Evolutionary conservation across 2,329 filamentous ascomycete species (phyloP).

Genomic region (Truncatella angustata): DNA sequence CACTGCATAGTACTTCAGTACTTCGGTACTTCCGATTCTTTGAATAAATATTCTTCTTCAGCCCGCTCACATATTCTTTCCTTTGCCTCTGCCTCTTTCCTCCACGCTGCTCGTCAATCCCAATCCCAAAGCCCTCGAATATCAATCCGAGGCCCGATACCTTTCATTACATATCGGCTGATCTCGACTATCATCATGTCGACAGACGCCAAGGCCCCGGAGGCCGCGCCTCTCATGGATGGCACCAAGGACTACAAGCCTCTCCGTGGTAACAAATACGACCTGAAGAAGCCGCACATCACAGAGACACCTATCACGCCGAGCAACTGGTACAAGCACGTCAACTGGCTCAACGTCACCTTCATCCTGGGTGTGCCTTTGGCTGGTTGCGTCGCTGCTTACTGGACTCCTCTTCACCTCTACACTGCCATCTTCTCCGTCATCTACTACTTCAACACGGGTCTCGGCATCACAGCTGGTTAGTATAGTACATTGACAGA

Average conservation of each 20-base stretch:
- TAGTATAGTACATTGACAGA: slow-evolving; percentile 10
- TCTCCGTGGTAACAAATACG: slow-evolving; percentile 42
- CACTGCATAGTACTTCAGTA: slow-evolving; percentile 1
- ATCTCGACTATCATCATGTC: slow-evolving; percentile 15
- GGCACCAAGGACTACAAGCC: slow-evolving; percentile 57
- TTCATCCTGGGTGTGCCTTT: slow-evolving; percentile 79
- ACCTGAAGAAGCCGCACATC: slow-evolving; percentile 76
- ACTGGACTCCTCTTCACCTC: slow-evolving; percentile 64
- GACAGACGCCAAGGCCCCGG: slow-evolving; percentile 34
- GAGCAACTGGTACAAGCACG: slow-evolving; percentile 85
- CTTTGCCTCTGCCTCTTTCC: not conserved
- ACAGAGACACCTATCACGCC: slow-evolving; percentile 77
- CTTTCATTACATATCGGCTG: not conserved
- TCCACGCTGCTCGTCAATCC: not conserved
- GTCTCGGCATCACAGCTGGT: slow-evolving; percentile 34
- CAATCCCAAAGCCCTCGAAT: slow-evolving; percentile 2
- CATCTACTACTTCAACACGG: slow-evolving; percentile 33
- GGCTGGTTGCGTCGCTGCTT: slow-evolving; percentile 68
- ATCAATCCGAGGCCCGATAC: slow-evolving; percentile 3
- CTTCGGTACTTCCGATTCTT: not conserved
- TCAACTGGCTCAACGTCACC: slow-evolving; percentile 88
- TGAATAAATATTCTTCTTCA: slow-evolving; percentile 10
- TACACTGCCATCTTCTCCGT: slow-evolving; percentile 43
- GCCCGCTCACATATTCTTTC: slow-evolving; percentile 2
- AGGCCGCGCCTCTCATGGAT: slow-evolving; percentile 45